phyloP scores from a whole-genome alignment of 257 asterid species.

The Capsicum pubescens region DNA sequence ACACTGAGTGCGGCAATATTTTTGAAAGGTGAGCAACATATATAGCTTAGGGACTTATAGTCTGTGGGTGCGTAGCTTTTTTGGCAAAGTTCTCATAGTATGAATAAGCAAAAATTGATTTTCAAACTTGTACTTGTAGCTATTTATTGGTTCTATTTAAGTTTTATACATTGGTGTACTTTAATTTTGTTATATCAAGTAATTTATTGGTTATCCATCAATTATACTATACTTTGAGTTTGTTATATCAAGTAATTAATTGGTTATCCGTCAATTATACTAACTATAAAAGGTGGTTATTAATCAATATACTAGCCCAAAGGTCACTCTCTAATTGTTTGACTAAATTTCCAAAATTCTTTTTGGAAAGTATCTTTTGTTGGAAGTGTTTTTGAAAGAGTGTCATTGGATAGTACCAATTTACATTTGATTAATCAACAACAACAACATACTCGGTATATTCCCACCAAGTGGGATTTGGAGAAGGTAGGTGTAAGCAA shows the following conservation, averaged over 20 bases:
- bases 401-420: no score
- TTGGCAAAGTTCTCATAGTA: neutral
- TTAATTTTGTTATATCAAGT: neutral
- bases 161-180: neutral
- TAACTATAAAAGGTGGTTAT: slow-evolving; percentile 6
- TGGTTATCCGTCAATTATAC: neutral
- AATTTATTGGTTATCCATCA: neutral
- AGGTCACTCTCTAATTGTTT: neutral
- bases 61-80: no score
- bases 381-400: neutral
- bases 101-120: neutral
- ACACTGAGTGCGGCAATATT: neutral
- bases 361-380: neutral
- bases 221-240: neutral
- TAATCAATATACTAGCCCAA: neutral
- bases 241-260: neutral
- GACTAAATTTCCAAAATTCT: neutral
- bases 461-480: no score
- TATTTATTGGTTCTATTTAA: neutral
- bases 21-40: neutral
- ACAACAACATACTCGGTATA: no score
- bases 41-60: neutral
- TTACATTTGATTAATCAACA: no score
- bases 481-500: no score
- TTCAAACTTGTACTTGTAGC: neutral